Conservation (phyloP, 352 stramenopile species). For the Elongisporangium prolatum region DNA sequence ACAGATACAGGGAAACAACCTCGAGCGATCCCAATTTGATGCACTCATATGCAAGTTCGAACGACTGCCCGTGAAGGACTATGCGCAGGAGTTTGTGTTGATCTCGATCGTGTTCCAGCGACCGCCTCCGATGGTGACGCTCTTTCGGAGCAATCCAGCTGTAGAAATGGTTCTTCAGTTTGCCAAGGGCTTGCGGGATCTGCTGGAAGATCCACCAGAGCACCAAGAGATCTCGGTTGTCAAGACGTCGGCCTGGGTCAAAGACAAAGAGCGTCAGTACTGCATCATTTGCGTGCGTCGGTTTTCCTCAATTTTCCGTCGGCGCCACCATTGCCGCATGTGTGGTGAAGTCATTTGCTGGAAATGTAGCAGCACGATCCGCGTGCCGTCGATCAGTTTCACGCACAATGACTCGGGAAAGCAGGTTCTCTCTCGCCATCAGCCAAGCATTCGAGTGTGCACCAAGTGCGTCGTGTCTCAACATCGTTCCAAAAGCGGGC, state of each 20-base stretch:
- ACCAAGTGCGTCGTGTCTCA: conserved; percentile 78
- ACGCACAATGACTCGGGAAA: conserved; percentile 78
- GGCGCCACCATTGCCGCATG: conserved; percentile 83
- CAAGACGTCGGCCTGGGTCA: conserved; percentile 78
- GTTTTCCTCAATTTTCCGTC: conserved; percentile 82
- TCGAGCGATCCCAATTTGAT: conserved; percentile 82
- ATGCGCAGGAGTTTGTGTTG: conserved; percentile 68
- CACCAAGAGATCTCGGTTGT: conserved; percentile 78
- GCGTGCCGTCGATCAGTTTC: conserved; percentile 81
- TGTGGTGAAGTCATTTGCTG: conserved; percentile 88
- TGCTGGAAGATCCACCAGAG: conserved; percentile 75
- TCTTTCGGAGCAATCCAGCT: conserved; percentile 80
- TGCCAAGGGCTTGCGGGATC: conserved; percentile 66
- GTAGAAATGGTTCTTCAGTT: conserved; percentile 83
- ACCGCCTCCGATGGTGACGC: conserved; percentile 66
- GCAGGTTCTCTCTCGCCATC: conserved; percentile 70
- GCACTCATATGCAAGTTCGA: conserved; percentile 86
- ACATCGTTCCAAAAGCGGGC: conserved; percentile 68
- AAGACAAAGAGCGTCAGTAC: conserved; percentile 80
- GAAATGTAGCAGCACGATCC: conserved; percentile 82
- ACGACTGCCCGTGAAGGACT: conserved; percentile 49
- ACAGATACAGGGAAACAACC: conserved; percentile 70
- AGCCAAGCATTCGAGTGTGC: conserved; percentile 81
- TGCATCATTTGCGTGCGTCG: conserved; percentile 78
- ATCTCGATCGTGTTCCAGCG: conserved; percentile 87